Base-by-base conservation (phyloP, 148 eudicot species). In the Silene latifolia region DNA sequence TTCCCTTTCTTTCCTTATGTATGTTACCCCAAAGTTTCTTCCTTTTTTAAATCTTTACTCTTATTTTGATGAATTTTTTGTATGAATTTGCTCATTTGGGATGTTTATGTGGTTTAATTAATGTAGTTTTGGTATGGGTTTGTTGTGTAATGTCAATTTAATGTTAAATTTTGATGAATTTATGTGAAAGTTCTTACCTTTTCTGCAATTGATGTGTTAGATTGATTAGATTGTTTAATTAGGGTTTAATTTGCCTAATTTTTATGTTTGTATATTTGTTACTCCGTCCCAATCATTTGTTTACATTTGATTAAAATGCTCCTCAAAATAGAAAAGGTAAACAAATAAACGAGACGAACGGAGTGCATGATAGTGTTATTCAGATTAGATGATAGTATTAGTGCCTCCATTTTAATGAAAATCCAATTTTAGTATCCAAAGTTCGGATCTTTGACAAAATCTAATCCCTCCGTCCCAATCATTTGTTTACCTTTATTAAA, bases 1-100 rank as follows among this genome's bases (percentile, higher is more conserved):
- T 48, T 51, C 81, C 48, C 53, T 91, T 71, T 87, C 89, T 73
- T 57, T 91, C 65, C 63, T 88, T 72, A 63, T 91, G 98, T 93
- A 86, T 21, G 82, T 63, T 75, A 63, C 56, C 11, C 46, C 17
- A 2, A 44, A 27, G 27, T 19, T 15, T 25, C 67, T 58, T 63
- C 20, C 4, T n/a, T 29, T 5, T 25, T 51, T 18, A 18, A 25
- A 69, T 15, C 5, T 10, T 53, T 72, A 18, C 24, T 27, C 27
- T 21, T 53, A 29, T 60, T 39, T 35, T 27, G 29, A 27, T 27
- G 29, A 27, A 1, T 27, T 25, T 48, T 70, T 59, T 61, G 29
- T 19, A 47, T 59, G 15, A 27, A 46, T 69, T 71, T 69, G 12
- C 14, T 62, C 68, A 77, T 70, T 8, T 68, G 67, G 48, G 72